Conservation (phyloP, 805 yeast species). For the Teunomyces cretensis region DNA sequence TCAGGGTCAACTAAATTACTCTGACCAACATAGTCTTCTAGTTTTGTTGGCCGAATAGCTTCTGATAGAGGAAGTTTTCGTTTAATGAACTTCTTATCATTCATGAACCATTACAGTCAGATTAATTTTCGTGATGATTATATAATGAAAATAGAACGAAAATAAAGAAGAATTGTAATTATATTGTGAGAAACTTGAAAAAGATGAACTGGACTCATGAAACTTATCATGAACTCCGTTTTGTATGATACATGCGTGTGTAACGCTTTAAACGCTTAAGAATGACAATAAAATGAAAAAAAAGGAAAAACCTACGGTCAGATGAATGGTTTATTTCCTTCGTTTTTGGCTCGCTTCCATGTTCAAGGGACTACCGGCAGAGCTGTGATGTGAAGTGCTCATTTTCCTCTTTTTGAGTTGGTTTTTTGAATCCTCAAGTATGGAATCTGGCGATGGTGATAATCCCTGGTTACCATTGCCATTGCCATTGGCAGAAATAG, state of each 20-base stretch:
- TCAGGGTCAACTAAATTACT: slow-evolving; percentile 61
- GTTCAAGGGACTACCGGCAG: slow-evolving; percentile 10
- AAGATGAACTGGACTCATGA: background rate
- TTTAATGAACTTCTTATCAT: background rate
- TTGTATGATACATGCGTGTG: slow-evolving; percentile 3
- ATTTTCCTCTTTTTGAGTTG: slow-evolving; percentile 11
- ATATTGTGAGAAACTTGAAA: background rate
- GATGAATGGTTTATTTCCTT: slow-evolving; percentile 7
- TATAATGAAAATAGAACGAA: background rate
- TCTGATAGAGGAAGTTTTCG: slow-evolving; percentile 52
- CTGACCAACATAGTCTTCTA: slow-evolving; percentile 84
- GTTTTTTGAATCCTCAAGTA: slow-evolving; percentile 10
- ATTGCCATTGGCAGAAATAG: background rate
- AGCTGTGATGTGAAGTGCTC: slow-evolving; percentile 8
- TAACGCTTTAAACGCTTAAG: slow-evolving; percentile 1
- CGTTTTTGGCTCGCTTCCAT: slow-evolving; percentile 10
- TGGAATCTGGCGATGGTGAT: slow-evolving; percentile 6
- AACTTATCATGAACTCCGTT: background rate
- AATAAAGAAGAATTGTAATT: background rate
- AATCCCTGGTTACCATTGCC: background rate
- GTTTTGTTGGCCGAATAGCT: slow-evolving; percentile 69
- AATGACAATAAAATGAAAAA: background rate
- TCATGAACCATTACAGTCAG: background rate
- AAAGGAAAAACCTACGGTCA: background rate
- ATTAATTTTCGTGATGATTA: background rate